phyloP scores from a whole-genome alignment of 2,329 filamentous ascomycete species.

The Fusarium protoensiforme region DNA sequence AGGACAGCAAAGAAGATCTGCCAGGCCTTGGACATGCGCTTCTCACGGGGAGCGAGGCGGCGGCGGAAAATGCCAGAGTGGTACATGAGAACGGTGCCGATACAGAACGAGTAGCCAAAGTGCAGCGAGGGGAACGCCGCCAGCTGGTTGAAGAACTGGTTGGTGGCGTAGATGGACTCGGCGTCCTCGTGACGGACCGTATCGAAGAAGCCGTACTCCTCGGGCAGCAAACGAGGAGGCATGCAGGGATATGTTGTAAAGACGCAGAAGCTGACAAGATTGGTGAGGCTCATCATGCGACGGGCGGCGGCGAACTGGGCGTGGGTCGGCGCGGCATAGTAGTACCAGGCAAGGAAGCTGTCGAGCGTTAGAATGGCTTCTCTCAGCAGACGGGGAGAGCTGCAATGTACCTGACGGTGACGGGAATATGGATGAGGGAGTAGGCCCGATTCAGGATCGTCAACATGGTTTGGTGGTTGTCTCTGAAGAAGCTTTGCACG shows the following conservation, averaged over 20 bases:
- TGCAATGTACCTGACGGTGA: slow-evolving; percentile 62
- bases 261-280: slow-evolving; percentile 64
- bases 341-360: slow-evolving; percentile 73
- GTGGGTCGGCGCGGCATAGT: slow-evolving; percentile 62
- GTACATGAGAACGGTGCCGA: slow-evolving; percentile 64
- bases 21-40: slow-evolving; percentile 43
- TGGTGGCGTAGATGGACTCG: slow-evolving; percentile 72
- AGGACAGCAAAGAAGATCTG: slow-evolving; percentile 46
- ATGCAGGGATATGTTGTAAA: slow-evolving; percentile 69
- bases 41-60: slow-evolving; percentile 43
- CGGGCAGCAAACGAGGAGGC: slow-evolving; percentile 66
- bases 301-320: slow-evolving; percentile 50
- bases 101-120: slow-evolving; percentile 66
- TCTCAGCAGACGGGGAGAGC: slow-evolving; percentile 18
- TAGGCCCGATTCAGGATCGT: slow-evolving; percentile 69
- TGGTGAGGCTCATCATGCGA: slow-evolving; percentile 62
- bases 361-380: not conserved
- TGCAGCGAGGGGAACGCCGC: slow-evolving; percentile 69
- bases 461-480: slow-evolving; percentile 62
- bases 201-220: slow-evolving; percentile 67
- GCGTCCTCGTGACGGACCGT: slow-evolving; percentile 59
- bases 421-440: slow-evolving; percentile 70
- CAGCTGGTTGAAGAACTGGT: slow-evolving; percentile 67
- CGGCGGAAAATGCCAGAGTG: slow-evolving; percentile 60
- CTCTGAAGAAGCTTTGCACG: slow-evolving; percentile 68